Percentiles rank a stretch among this genome's conserved stretches.
Evolutionary conservation across 768 basidiomycete genomes (phyloP).

Genomic region (Kwoniella sp.): DNA sequence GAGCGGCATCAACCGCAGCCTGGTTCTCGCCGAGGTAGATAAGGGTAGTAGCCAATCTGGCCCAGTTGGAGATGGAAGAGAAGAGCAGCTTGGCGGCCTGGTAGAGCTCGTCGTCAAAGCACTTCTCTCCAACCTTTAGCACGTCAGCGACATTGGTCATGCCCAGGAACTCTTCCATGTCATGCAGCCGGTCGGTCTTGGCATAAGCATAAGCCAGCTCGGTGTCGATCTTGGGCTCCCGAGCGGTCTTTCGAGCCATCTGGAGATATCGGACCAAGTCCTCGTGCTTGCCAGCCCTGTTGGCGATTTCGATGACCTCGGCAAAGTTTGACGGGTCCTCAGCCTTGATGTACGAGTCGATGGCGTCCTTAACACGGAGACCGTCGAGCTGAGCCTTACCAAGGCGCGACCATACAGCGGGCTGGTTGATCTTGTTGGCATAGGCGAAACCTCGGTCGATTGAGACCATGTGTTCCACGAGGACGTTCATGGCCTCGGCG

Average conservation of each 20-base stretch:
- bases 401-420: conserved; percentile 93
- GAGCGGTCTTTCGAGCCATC: conserved; percentile 94
- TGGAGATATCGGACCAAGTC: conserved; percentile 93
- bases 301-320: conserved; percentile 94
- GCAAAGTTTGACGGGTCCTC: conserved; percentile 88
- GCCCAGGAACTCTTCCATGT: conserved; percentile 98
- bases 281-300: conserved; percentile 84
- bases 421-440: conserved; percentile 91
- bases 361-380: conserved; percentile 94
- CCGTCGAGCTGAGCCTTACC: conserved; percentile 99
- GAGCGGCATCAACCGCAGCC: conserved; percentile 95
- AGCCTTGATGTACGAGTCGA: conserved; percentile 98
- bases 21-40: conserved; percentile 99
- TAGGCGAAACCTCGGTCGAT: conserved; percentile 95
- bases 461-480: conserved; percentile 96
- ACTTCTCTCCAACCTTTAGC: conserved; percentile 96
- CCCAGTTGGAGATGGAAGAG: conserved; percentile 97
- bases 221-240: conserved; percentile 97
- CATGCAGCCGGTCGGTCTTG: conserved; percentile 80
- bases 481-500: conserved; percentile 90
- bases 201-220: conserved; percentile 98
- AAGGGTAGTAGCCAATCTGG: conserved; percentile 91
- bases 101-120: conserved; percentile 96
- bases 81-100: conserved; percentile 95
- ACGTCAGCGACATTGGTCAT: conserved; percentile 99